Conservation (phyloP, 2,329 filamentous ascomycete species). For the Pseudocercospora musae region DNA sequence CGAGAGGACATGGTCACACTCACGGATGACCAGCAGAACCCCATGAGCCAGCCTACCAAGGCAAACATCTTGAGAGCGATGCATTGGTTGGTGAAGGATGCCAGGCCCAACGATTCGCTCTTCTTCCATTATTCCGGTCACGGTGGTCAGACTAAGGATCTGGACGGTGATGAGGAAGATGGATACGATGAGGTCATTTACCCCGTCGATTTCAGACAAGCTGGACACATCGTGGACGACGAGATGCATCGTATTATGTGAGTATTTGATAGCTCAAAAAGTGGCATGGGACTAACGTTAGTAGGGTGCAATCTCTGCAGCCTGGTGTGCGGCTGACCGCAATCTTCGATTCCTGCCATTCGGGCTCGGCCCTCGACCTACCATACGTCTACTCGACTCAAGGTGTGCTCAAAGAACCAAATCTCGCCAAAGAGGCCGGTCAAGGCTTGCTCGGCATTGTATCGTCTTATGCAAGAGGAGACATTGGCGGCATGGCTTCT, state of each 20-base stretch:
- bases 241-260: conserved; percentile 74
- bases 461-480: conserved; percentile 75
- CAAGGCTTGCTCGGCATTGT: conserved; percentile 69
- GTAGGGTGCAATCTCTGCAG: conserved; percentile 65
- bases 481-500: conserved; percentile 75
- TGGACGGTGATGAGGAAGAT: conserved; percentile 76
- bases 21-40: conserved; percentile 94
- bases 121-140: conserved; percentile 97
- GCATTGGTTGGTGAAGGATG: conserved; percentile 97
- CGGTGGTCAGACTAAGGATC: conserved; percentile 75
- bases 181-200: conserved; percentile 83
- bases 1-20: conserved; percentile 95
- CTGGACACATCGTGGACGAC: conserved; percentile 79
- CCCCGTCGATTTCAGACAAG: conserved; percentile 74
- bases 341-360: conserved; percentile 80
- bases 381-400: conserved; percentile 79
- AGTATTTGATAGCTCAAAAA: conserved; percentile 9
- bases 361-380: conserved; percentile 71
- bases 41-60: conserved; percentile 95
- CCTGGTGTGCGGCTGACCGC: conserved; percentile 80
- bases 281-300: background rate
- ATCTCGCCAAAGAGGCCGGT: conserved; percentile 75
- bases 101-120: conserved; percentile 84
- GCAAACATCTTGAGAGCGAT: conserved; percentile 92
- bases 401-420: conserved; percentile 76